A percentile compares a stretch with the other conserved stretches of the same genome.
phyloP scores from a whole-genome alignment of 495 filamentous ascomycete species.

The Trichocladium antarcticum region DNA sequence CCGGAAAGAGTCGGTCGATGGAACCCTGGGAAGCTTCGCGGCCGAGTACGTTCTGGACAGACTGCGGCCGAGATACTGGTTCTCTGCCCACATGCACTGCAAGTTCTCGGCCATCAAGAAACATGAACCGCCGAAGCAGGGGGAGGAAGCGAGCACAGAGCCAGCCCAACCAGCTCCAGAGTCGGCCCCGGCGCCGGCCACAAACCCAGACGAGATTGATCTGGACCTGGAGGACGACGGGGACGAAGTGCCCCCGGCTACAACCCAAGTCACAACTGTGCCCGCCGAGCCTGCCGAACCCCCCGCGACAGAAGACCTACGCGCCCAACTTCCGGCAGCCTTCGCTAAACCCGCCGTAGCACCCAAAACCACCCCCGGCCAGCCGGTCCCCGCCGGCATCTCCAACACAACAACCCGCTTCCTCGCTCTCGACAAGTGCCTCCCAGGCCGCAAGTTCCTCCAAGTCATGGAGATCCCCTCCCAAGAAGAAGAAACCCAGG shows the following conservation, averaged over 20 bases:
- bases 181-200: background rate
- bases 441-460: conserved; percentile 66
- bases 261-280: background rate
- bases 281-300: conserved; percentile 23
- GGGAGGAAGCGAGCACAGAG: background rate
- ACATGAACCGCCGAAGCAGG: conserved; percentile 35
- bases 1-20: conserved; percentile 56
- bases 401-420: conserved; percentile 70
- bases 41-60: conserved; percentile 69
- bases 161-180: background rate
- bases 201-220: conserved; percentile 46
- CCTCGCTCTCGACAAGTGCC: conserved; percentile 81
- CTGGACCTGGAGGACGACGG: conserved; percentile 46
- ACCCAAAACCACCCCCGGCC: conserved; percentile 28
- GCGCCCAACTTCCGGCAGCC: conserved; percentile 54
- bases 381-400: conserved; percentile 43
- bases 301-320: conserved; percentile 42
- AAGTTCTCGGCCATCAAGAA: conserved; percentile 66
- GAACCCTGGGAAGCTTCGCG: conserved; percentile 64
- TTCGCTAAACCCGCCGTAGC: conserved; percentile 39
- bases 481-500: too few relatives aligned
- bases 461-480: conserved; percentile 52
- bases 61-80: conserved; percentile 77
- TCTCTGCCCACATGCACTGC: conserved; percentile 85
- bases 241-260: conserved; percentile 20